Evolutionary conservation across 2,329 filamentous ascomycete genomes (phyloP), one percentile per base, ranked within the genome.

Genomic region (Xylaria sp.): DNA sequence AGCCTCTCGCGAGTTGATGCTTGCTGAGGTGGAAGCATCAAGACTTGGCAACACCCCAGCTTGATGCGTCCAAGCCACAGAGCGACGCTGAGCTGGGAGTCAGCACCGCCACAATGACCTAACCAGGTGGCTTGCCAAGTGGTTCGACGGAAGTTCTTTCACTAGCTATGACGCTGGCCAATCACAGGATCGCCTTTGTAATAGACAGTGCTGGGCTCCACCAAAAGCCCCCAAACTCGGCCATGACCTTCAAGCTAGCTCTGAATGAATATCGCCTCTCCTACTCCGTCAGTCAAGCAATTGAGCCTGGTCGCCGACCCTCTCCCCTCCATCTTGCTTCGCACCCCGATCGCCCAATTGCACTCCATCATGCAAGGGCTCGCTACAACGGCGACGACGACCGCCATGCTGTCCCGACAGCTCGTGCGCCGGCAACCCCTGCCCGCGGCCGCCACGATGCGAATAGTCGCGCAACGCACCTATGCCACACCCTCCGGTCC

Each of bases 401-500:
- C 75, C 18, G 63, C 71, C 28, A 73, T 77, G 76, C 75, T 78
- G 73, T 76, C 76, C 44, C 76, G 76, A 51, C 77, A 78, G 71
- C 76, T 80, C 34, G 70, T 78, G 65, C 78, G 76, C 54, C 77
- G 75, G n/a, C 76, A 75, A 12, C 74, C 74, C 23, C 50, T 74
- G 60, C 58, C 74, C 18, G 71, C 75, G 15, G 70, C 71, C 37
- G 48, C 71, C 25, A 72, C 76, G 8, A 72, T 70, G 60, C 73
- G 76, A 76, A 78, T 79, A 75, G 76, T 79, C 76, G 77, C 76
- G 75, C 78, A 79, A 63, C 78, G 78, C 59, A 76, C 73, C 72
- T 89, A 89, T 74, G 89, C 91, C 74, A 90, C 92, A 57, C 93
- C 94, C 72, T 86, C 88, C 73, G 94, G 94, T 58, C 90, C 93